These are phyloP conservation scores for Zymoseptoria pseudotritici DNA, from an alignment of 2,329 filamentous ascomycete species.

Conservation along the genomic window DNA sequence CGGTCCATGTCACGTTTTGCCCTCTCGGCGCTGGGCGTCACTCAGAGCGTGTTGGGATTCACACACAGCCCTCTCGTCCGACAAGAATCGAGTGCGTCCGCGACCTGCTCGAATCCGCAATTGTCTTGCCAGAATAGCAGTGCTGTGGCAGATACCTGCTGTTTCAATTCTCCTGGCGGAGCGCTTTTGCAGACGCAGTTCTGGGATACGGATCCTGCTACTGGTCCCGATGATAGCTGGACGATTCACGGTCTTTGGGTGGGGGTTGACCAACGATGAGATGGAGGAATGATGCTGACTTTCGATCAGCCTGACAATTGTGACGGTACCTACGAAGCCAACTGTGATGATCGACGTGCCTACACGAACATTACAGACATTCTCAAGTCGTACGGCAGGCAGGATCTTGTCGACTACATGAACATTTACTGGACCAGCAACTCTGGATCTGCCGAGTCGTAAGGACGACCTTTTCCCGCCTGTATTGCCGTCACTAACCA, in stretches of 20 bases:
- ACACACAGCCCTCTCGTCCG: constrained; percentile 12
- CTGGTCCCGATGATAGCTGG: constrained; percentile 63
- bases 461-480: too few species aligned
- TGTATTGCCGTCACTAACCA: background rate
- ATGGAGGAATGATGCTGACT: background rate
- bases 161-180: constrained; percentile 66
- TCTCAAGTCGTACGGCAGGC: constrained; percentile 47
- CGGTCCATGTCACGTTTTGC: constrained; percentile 20
- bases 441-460: constrained; percentile 53
- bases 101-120: constrained; percentile 35
- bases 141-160: constrained; percentile 58
- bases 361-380: constrained; percentile 62
- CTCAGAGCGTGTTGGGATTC: constrained; percentile 22
- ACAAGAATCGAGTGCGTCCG: constrained; percentile 10
- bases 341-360: constrained; percentile 54
- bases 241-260: constrained; percentile 59
- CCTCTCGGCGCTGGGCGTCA: constrained; percentile 22
- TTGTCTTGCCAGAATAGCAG: constrained; percentile 60
- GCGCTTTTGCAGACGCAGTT: constrained; percentile 69
- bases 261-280: background rate
- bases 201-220: constrained; percentile 61
- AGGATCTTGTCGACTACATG: constrained; percentile 59
- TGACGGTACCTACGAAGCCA: constrained; percentile 60
- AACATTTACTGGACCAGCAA: constrained; percentile 64
- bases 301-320: constrained; percentile 46